Evolutionary conservation across 257 asterid species (phyloP).

Genomic region (Plantago elongata): DNA sequence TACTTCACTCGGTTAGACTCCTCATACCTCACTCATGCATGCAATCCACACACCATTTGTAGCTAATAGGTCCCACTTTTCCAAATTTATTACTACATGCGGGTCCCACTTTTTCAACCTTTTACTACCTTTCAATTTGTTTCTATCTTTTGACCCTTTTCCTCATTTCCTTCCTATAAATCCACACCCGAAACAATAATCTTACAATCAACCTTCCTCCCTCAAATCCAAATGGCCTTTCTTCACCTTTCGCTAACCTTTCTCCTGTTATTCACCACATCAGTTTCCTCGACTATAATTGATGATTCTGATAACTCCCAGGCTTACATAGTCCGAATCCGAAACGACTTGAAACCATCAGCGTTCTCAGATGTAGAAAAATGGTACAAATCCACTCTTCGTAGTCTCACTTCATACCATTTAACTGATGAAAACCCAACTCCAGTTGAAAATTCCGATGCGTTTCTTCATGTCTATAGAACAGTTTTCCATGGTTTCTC

Average conservation of each 20-base stretch:
- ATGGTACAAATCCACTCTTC: conserved; percentile 75
- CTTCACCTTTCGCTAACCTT: conserved; percentile 10
- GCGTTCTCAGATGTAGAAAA: conserved; percentile 44
- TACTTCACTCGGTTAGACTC: no score
- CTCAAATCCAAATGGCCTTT: conserved; percentile 24
- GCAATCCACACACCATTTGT: conserved; percentile 17
- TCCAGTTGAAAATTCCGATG: conserved; percentile 1
- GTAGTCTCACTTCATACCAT: conserved; percentile 30
- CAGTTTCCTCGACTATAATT: conserved; percentile 15
- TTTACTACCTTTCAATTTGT: conserved; percentile 14
- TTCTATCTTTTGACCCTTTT: not conserved
- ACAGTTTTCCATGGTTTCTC: conserved; percentile 84
- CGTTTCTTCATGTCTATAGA: conserved; percentile 54
- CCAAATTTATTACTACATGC: not conserved
- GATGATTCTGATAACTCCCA: conserved; percentile 10
- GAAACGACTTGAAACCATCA: conserved; percentile 57
- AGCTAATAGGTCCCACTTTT: not conserved
- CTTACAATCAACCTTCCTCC: not conserved
- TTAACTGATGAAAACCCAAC: conserved; percentile 14
- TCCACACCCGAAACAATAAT: not conserved
- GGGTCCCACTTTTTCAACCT: not conserved
- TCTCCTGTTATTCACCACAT: conserved; percentile 8
- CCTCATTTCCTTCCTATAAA: conserved; percentile 4
- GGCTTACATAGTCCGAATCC: conserved; percentile 61
- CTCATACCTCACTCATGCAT: not conserved